These are phyloP conservation scores for Komagataella populi DNA, from an alignment of 805 yeast species.

Conservation along the genomic window DNA sequence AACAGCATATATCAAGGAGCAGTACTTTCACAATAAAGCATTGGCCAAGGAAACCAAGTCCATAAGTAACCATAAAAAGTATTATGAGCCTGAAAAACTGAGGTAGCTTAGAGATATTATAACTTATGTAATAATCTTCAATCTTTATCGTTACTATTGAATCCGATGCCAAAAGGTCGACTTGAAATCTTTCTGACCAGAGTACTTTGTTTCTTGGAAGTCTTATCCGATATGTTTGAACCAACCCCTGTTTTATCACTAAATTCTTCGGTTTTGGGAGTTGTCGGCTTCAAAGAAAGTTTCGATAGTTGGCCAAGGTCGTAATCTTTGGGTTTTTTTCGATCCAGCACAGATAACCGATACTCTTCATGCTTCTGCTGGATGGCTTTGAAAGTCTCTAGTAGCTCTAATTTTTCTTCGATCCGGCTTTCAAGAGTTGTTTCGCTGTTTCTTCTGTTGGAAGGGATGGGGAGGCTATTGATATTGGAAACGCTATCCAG, in stretches of 20 bases:
- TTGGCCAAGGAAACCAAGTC: not conserved
- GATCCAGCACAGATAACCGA: not conserved
- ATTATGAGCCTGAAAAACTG: not conserved
- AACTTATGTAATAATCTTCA: not conserved
- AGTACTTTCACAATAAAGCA: not conserved
- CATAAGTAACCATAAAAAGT: not conserved
- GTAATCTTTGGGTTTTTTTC: not conserved
- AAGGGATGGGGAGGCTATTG: constrained; percentile 8
- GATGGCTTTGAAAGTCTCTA: constrained; percentile 33
- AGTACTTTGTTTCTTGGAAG: not conserved
- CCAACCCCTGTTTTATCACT: not conserved
- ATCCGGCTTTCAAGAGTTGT: not conserved
- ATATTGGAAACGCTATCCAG: constrained; percentile 44
- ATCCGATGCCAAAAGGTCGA: not conserved
- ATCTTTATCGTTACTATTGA: not conserved
- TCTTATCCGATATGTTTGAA: not conserved
- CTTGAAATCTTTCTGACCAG: not conserved
- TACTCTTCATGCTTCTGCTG: constrained; percentile 25
- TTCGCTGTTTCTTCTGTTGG: not conserved
- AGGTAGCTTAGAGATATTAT: not conserved
- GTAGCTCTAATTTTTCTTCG: constrained; percentile 10
- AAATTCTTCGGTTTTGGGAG: not conserved
- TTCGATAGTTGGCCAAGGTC: not conserved
- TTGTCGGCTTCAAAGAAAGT: not conserved
- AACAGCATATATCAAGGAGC: not conserved